Percentiles rank a stretch among this genome's conserved stretches.
phyloP scores from a whole-genome alignment of 2,329 filamentous ascomycete genomes.

The Botrytis galanthina region DNA sequence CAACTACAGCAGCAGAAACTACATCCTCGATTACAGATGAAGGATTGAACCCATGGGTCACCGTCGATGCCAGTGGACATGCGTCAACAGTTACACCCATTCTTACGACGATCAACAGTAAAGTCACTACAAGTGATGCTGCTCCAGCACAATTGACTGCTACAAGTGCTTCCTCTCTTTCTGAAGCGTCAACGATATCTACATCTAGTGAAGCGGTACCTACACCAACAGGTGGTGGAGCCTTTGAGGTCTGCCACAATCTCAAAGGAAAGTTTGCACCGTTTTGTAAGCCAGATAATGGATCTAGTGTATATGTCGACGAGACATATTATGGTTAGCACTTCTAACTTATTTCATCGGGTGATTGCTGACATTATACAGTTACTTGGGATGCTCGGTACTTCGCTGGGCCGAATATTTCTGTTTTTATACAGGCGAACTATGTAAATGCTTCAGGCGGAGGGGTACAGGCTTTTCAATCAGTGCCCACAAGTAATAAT shows the following conservation, averaged over 20 bases:
- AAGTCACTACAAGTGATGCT: conserved; percentile 30
- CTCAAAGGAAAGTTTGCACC: conserved; percentile 32
- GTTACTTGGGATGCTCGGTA: conserved; percentile 37
- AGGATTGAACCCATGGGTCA: conserved; percentile 32
- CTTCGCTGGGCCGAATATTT: conserved; percentile 30
- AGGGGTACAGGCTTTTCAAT: conserved; percentile 35
- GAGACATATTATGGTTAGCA: conserved; percentile 35
- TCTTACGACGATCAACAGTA: conserved; percentile 30
- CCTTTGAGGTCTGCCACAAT: conserved; percentile 36
- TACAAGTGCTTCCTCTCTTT: conserved; percentile 22
- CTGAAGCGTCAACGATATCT: conserved; percentile 19
- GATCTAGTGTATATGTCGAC: conserved; percentile 33
- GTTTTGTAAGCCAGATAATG: conserved; percentile 37
- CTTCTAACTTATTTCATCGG: background rate
- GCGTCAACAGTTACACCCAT: conserved; percentile 34
- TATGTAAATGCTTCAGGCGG: conserved; percentile 33
- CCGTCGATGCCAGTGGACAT: conserved; percentile 32
- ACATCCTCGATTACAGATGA: conserved; percentile 11
- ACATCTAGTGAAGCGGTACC: conserved; percentile 22
- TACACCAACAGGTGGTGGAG: conserved; percentile 31
- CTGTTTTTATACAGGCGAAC: conserved; percentile 34
- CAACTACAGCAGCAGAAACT: background rate
- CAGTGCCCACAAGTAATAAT: conserved; percentile 24
- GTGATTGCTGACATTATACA: conserved; percentile 15
- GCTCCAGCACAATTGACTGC: conserved; percentile 29